Percentiles rank a stretch among this genome's conserved stretches.
Evolutionary conservation across 2,329 filamentous ascomycete species (phyloP).

Genomic region (Pseudogymnoascus sp.): DNA sequence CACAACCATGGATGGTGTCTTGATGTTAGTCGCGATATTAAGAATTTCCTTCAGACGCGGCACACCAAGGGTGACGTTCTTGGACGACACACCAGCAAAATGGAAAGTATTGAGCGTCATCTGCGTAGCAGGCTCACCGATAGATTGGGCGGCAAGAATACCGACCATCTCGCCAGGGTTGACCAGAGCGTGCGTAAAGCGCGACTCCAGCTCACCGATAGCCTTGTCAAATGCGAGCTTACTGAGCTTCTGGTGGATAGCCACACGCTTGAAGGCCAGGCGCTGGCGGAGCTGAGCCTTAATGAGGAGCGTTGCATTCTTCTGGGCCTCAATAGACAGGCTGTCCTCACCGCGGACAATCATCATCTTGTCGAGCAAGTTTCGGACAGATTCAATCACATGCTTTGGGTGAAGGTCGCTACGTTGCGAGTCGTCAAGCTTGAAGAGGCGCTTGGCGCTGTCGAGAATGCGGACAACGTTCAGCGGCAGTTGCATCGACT

Average conservation of each 20-base stretch:
- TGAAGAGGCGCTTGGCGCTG: constrained; percentile 81
- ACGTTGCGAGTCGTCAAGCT: constrained; percentile 73
- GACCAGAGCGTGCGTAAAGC: constrained; percentile 78
- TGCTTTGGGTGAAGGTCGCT: constrained; percentile 86
- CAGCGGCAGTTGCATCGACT: constrained; percentile 82
- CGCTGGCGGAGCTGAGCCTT: constrained; percentile 85
- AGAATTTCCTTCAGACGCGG: constrained; percentile 99
- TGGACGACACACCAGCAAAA: constrained; percentile 98
- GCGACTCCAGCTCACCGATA: constrained; percentile 78
- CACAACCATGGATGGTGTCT: constrained; percentile 94
- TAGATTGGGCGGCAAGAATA: constrained; percentile 93
- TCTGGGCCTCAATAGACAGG: constrained; percentile 78
- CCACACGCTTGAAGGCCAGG: constrained; percentile 86
- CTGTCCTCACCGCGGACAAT: constrained; percentile 79
- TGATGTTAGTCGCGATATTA: constrained; percentile 95
- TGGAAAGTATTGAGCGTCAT: constrained; percentile 99
- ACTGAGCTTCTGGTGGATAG: constrained; percentile 75
- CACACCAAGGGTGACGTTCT: constrained; percentile 98
- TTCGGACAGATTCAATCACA: constrained; percentile 70
- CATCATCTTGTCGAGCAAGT: constrained; percentile 66
- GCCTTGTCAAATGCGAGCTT: constrained; percentile 90
- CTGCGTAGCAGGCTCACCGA: constrained; percentile 96
- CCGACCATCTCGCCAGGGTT: constrained; percentile 98
- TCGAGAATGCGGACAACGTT: constrained; percentile 89
- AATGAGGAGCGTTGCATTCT: constrained; percentile 82